Base-by-base conservation (phyloP, 208 protist species). In the Jaenimonas drosophilae region DNA sequence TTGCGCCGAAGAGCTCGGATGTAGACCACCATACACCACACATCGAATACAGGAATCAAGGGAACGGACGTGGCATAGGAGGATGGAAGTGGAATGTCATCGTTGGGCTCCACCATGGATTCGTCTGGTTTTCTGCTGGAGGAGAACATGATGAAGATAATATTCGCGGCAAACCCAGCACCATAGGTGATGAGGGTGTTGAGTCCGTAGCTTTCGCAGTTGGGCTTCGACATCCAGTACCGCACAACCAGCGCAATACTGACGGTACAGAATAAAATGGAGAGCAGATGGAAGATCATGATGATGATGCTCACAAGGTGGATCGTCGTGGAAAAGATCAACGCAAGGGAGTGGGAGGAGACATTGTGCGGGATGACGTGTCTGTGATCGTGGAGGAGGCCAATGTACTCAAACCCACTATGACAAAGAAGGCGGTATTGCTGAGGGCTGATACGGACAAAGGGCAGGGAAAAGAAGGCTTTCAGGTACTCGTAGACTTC, bases 361-460 rank as follows among this genome's bases (percentile, higher is more conserved):
- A 37, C 37, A 33, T 57, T 64, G 9, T 51, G 42, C 14, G 82
- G 68, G 38, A 85, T 49, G 20, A 91, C 60, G 55, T 91, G 82
- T 6, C 57, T 63, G 57, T 83, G 34, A 23, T 74, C 60, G 48
- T 66, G 68, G 51, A 91, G 54, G 21, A 91, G 54, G 42, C 62
- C 61, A 21, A 88, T 62, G 68, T 83, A 87, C 55, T 91, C 82
- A 51, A 88, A 91, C 12, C 82, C 82, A 59, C 72, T 79, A 26
- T 51, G 51, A 59, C 83, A 79, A 39, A 91, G 48, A 19, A 80
- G 50, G 27, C 34, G 39, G 49, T 83, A 76, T 47, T 82, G 74
- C 11, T 42, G 52, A 24, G 66, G 49, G 27, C 59, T 69, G 12
- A 91, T 61, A 1, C 70, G 70, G 20, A 83, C 50, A 62, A 82